These are phyloP conservation scores for Aegilops longissima DNA, from an alignment of 176 grass and related monocot genomes.

Conservation along the genomic window DNA sequence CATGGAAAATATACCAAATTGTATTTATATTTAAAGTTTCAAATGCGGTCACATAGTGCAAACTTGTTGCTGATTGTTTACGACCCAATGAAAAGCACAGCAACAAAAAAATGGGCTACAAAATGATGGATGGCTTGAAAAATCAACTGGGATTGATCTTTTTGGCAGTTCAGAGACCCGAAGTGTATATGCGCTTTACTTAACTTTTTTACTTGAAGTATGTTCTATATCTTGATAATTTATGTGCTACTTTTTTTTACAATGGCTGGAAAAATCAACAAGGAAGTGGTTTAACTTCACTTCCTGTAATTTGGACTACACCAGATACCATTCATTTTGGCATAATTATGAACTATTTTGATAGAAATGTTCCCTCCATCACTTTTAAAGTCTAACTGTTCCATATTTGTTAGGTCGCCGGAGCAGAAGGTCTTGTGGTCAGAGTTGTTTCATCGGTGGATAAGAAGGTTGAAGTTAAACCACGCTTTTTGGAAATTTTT, in stretches of 20 bases:
- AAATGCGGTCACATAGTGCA: neutral
- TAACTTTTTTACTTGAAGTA: neutral
- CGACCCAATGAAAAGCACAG: neutral
- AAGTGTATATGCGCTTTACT: neutral
- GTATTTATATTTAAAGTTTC: slow-evolving; percentile 10
- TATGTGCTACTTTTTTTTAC: neutral
- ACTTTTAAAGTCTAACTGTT: slow-evolving; percentile 19
- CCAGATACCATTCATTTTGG: neutral
- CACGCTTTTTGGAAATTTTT: slow-evolving; percentile 98
- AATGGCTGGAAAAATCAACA: neutral
- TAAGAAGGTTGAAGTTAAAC: slow-evolving; percentile 99
- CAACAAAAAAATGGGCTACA: neutral
- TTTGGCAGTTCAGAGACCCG: neutral
- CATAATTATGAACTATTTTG: slow-evolving; percentile 17
- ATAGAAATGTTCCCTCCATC: neutral
- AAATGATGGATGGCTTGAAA: neutral
- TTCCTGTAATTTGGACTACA: slow-evolving; percentile 14
- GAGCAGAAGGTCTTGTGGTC: slow-evolving; percentile 94
- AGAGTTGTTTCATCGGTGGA: slow-evolving; percentile 99
- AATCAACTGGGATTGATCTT: neutral
- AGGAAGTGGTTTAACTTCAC: neutral
- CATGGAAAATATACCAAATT: neutral
- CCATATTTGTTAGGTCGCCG: slow-evolving; percentile 67
- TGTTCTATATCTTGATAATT: neutral
- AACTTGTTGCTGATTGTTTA: slow-evolving; percentile 16